Conservation (phyloP, 164 flowering plant genomes). For the Hamamelis virginiana region DNA sequence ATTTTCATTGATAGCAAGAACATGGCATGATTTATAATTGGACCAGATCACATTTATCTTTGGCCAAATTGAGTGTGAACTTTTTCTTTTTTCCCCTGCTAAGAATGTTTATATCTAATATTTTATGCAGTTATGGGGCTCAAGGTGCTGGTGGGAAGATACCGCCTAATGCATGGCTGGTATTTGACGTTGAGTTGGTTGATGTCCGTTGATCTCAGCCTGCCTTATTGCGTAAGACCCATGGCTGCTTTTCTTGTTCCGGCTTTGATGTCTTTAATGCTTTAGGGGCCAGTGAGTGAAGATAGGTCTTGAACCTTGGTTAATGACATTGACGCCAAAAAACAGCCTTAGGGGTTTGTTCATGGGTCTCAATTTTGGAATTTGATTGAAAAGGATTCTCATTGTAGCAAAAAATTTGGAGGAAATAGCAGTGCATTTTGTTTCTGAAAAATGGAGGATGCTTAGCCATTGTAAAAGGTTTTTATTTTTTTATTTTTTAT, state of each 20-base stretch:
- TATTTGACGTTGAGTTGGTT: conserved; percentile 89
- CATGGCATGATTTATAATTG: too few relatives aligned
- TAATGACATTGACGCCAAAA: not conserved
- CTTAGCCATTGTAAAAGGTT: too few relatives aligned
- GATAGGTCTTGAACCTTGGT: not conserved
- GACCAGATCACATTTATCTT: too few relatives aligned
- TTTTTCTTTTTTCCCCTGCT: not conserved
- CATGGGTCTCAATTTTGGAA: not conserved
- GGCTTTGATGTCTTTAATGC: not conserved
- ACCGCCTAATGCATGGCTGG: conserved; percentile 82
- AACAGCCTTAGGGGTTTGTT: too few relatives aligned
- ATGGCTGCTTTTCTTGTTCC: not conserved
- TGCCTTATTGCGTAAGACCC: not conserved
- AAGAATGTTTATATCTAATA: not conserved
- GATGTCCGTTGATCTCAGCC: conserved; percentile 41
- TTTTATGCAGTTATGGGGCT: conserved; percentile 67
- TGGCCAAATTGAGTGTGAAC: not conserved
- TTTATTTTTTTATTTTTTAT: too few relatives aligned
- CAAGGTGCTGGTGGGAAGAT: conserved; percentile 54
- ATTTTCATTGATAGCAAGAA: too few relatives aligned
- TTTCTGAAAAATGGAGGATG: too few relatives aligned
- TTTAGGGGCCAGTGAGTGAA: not conserved
- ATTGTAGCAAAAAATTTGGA: too few relatives aligned
- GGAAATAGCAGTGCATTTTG: too few relatives aligned
- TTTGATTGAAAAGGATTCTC: not conserved